phyloP scores from a whole-genome alignment of 306 rosid species.

The Vicia faba region DNA sequence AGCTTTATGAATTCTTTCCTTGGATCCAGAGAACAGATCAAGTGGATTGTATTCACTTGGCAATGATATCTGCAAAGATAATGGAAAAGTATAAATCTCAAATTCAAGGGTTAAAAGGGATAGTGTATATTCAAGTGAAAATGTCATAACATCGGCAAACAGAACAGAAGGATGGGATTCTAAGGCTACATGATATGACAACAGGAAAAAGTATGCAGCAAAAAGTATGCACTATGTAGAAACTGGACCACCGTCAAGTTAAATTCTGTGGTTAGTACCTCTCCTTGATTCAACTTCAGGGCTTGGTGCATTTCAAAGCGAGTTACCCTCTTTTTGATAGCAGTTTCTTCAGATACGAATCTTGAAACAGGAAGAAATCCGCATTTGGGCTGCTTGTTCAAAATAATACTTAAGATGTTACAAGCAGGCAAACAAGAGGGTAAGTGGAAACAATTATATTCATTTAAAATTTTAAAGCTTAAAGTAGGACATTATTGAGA shows the following conservation, averaged over 20 bases:
- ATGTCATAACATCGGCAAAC: neutral
- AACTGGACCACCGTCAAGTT: too few relatives aligned
- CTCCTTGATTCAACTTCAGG: slow-evolving; percentile 80
- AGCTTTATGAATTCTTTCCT: slow-evolving; percentile 78
- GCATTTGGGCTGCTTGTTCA: slow-evolving; percentile 75
- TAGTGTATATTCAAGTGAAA: slow-evolving; percentile 13
- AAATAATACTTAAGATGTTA: slow-evolving; percentile 31
- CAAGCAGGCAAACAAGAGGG: slow-evolving; percentile 11
- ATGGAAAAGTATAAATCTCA: slow-evolving; percentile 31
- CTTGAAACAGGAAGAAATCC: slow-evolving; percentile 89
- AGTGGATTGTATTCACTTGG: slow-evolving; percentile 83
- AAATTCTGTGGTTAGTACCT: slow-evolving; percentile 51
- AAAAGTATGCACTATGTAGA: too few relatives aligned
- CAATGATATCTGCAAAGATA: slow-evolving; percentile 62
- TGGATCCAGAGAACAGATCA: slow-evolving; percentile 82
- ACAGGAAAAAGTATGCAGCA: slow-evolving; percentile 24
- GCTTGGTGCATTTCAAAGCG: slow-evolving; percentile 96
- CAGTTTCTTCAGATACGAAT: slow-evolving; percentile 69
- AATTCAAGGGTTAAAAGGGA: slow-evolving; percentile 13
- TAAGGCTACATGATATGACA: slow-evolving; percentile 31
- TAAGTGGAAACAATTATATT: slow-evolving; percentile 20
- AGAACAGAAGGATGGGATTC: slow-evolving; percentile 24
- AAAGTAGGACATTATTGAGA: neutral
- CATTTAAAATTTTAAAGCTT: slow-evolving; percentile 24
- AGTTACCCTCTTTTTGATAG: slow-evolving; percentile 62